phyloP scores from a whole-genome alignment of 441 rosid species.

The Adansonia gregorii region DNA sequence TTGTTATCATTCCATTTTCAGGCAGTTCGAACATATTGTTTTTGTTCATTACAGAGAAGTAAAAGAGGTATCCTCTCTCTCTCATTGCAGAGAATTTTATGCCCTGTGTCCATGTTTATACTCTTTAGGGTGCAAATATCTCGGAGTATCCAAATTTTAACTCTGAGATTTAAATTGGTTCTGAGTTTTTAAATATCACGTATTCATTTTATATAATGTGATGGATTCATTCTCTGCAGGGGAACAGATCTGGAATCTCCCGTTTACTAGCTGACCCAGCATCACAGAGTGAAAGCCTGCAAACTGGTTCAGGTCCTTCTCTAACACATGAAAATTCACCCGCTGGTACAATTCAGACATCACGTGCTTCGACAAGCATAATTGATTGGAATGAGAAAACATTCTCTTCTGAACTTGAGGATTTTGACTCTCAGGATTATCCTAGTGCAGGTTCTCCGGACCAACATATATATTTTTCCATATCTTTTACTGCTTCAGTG shows the following conservation, averaged over 20 bases:
- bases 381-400: constrained; percentile 44
- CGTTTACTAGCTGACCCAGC: constrained; percentile 38
- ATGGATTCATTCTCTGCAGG: constrained; percentile 40
- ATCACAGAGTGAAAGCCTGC: constrained; percentile 41
- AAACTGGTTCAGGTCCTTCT: constrained; percentile 41
- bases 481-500: constrained; percentile 35
- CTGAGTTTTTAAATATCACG: not conserved
- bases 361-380: constrained; percentile 38
- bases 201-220: not conserved
- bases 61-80: constrained; percentile 53
- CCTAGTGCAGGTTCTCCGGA: constrained; percentile 31
- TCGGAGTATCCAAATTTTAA: not conserved
- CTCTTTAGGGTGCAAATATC: constrained; percentile 11
- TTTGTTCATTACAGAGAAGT: constrained; percentile 78
- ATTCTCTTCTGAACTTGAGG: constrained; percentile 47
- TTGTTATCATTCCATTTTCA: constrained; percentile 34
- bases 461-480: constrained; percentile 27
- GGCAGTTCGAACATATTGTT: constrained; percentile 67
- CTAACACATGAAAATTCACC: constrained; percentile 39
- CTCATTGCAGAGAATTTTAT: constrained; percentile 1
- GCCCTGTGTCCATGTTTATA: not conserved
- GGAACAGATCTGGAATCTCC: constrained; percentile 51
- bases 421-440: constrained; percentile 41
- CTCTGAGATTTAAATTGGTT: not conserved
- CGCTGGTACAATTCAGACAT: constrained; percentile 38